Evolutionary conservation across 441 rosid species (phyloP).

Genomic region (Erodium chrysanthum): DNA sequence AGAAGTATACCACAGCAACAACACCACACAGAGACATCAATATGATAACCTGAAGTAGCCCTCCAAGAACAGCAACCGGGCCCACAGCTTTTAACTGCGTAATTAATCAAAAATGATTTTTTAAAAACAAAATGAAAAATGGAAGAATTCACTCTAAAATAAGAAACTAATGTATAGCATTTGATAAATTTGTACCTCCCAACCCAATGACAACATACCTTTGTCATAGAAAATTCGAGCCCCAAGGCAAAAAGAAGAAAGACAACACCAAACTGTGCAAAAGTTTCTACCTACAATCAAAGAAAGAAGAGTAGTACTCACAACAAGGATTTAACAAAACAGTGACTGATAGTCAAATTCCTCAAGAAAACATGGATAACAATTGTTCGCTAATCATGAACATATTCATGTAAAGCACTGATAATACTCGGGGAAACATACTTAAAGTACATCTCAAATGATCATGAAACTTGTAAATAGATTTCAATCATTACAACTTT

Average conservation of each 20-base stretch:
- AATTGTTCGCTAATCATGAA: too few relatives aligned
- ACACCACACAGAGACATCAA: constrained; percentile 72
- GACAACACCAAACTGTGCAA: constrained; percentile 95
- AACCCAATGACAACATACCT: constrained; percentile 34
- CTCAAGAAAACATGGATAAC: too few relatives aligned
- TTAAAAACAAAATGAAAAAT: not conserved
- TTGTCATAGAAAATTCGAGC: constrained; percentile 87
- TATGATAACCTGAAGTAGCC: constrained; percentile 71
- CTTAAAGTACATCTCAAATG: too few relatives aligned
- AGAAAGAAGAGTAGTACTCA: constrained; percentile 14
- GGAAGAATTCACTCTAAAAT: not conserved
- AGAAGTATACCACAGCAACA: constrained; percentile 54
- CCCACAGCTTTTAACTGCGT: constrained; percentile 91
- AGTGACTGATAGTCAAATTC: too few relatives aligned
- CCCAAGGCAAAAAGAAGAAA: constrained; percentile 98
- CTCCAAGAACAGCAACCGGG: constrained; percentile 90
- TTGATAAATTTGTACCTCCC: constrained; percentile 4
- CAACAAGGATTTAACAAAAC: not conserved
- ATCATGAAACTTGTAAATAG: not conserved
- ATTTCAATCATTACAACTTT: not conserved
- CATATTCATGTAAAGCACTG: too few relatives aligned
- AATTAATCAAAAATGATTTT: constrained; percentile 4
- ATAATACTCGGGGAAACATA: too few relatives aligned
- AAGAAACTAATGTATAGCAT: constrained; percentile 11
- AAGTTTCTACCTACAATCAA: constrained; percentile 72